Evolutionary conservation across 371 early-diverging fungal genomes (phyloP).

Genomic region (Mortierella sp.): DNA sequence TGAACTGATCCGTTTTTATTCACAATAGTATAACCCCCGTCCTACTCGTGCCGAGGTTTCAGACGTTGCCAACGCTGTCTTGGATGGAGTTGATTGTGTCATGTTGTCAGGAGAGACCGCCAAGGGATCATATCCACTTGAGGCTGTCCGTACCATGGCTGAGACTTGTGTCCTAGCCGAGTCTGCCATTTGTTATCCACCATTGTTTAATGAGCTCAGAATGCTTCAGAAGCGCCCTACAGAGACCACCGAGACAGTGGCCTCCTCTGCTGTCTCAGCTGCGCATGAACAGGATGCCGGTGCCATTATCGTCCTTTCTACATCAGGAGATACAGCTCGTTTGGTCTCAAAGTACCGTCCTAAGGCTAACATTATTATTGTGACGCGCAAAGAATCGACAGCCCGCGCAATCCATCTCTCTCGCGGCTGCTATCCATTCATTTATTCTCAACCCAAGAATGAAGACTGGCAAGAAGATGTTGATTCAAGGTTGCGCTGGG

Average conservation of each 20-base stretch:
- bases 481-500: conserved; percentile 83
- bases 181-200: conserved; percentile 81
- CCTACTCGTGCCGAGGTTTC: conserved; percentile 99
- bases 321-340: conserved; percentile 90
- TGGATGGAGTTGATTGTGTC: conserved; percentile 98
- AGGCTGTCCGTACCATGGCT: conserved; percentile 84
- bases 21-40: conserved; percentile 80
- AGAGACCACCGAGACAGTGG: conserved; percentile 92
- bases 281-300: conserved; percentile 90
- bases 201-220: conserved; percentile 86
- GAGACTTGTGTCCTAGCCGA: conserved; percentile 83
- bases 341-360: conserved; percentile 97
- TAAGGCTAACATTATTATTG: conserved; percentile 89
- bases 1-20: background rate
- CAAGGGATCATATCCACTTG: conserved; percentile 87
- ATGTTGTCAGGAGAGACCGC: conserved; percentile 99
- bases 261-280: conserved; percentile 92
- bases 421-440: conserved; percentile 93
- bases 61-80: conserved; percentile 98
- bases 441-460: conserved; percentile 74
- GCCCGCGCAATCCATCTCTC: conserved; percentile 91
- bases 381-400: conserved; percentile 87
- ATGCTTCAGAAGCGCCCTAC: conserved; percentile 80
- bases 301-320: conserved; percentile 87
- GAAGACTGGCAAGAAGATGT: conserved; percentile 90